Percentiles rank a stretch among this genome's conserved stretches.
Evolutionary conservation across 2,329 filamentous ascomycete genomes (phyloP).

Genomic region (Nannizziopsis arthrosporioides): DNA sequence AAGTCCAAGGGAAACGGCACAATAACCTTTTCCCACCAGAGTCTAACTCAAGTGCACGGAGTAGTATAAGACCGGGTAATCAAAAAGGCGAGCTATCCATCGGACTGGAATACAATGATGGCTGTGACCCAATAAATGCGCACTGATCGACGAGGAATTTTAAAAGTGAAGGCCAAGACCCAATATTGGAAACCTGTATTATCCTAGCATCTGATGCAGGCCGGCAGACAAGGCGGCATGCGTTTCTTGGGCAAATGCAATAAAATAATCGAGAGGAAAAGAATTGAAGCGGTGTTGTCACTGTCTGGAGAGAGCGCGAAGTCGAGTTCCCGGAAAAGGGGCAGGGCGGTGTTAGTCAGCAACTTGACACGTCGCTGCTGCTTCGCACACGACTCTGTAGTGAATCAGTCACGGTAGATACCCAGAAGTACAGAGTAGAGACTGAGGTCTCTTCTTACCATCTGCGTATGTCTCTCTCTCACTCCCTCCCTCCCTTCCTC

Average conservation of each 20-base stretch:
- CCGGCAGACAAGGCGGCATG: too few relatives aligned
- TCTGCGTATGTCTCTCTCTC: too few relatives aligned
- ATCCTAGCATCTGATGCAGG: too few relatives aligned
- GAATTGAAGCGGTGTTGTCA: background rate
- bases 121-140: background rate
- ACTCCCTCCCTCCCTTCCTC: too few relatives aligned
- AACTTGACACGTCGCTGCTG: background rate
- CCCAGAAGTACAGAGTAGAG: too few relatives aligned
- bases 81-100: background rate
- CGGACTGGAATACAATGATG: constrained; percentile 7
- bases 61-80: background rate
- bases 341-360: background rate
- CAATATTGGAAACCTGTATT: background rate
- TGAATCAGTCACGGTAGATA: too few relatives aligned
- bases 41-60: background rate
- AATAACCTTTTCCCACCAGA: background rate
- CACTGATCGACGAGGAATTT: constrained; percentile 3
- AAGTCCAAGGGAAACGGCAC: too few relatives aligned
- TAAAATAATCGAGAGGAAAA: too few relatives aligned
- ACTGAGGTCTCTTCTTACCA: too few relatives aligned
- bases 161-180: background rate
- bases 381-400: too few relatives aligned
- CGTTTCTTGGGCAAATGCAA: too few relatives aligned
- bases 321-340: background rate
- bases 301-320: background rate